Base-by-base conservation (phyloP, 208 protist species). In the Borovskyia barvae region DNA sequence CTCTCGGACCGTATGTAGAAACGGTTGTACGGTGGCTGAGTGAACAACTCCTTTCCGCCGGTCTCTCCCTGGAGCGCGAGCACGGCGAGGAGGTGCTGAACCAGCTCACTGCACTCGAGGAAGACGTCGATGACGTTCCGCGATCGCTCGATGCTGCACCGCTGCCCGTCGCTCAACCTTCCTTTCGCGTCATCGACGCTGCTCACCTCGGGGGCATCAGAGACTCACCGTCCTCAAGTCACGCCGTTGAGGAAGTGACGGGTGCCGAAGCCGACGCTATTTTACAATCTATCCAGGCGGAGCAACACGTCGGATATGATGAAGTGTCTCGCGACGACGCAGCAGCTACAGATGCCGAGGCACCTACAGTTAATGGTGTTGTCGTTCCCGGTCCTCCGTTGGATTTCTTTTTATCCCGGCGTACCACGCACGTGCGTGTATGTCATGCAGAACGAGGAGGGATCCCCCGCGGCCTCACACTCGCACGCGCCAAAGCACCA, bases 371-470 rank as follows among this genome's bases (percentile, higher is more conserved):
- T n/a, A n/a, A n/a, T n/a, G n/a, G n/a, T n/a, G n/a, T n/a, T n/a
- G n/a, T n/a, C n/a, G n/a, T n/a, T n/a, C n/a, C n/a, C n/a, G n/a
- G n/a, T n/a, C 32, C 6, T 7, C 75, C 70, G 2, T 6, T 66
- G 3, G 76, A 78, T 39, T 82, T 73, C 39, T 22, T 71, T 8
- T 55, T 82, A 22, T 78, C 71, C 2, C 37, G 53, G 15, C 43
- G 43, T 41, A 42, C 17, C 17, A 61, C 56, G 39, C 26, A 55
- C 8, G 76, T 83, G 24, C 72, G 59, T 1, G 76, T 83, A 56
- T 83, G 76, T 57, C 70, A 78, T 40, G 58, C 48, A 15, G 72
- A 83, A 46, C 61, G 76, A 8, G 76, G 72, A 1, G 76, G 71
- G 5, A 67, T 83, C 2, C 72, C 76, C 8, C 70, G 76, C 14